Conservation (phyloP, 352 stramenopile genomes). For the Phytophthora cactorum region DNA sequence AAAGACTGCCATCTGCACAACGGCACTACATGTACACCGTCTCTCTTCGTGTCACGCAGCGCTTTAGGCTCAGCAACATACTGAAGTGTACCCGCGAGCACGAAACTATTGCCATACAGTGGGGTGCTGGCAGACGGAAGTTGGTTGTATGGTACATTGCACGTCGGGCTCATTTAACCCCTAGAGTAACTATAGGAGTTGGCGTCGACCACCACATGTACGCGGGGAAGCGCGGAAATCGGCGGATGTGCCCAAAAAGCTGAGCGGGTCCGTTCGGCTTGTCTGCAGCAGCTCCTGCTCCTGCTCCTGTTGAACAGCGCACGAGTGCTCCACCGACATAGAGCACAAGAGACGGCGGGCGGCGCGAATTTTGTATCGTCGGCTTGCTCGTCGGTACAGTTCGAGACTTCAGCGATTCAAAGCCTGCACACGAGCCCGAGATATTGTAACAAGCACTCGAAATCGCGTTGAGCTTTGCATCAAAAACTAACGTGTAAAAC, state of each 20-base stretch:
- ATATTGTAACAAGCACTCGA: constrained; percentile 15
- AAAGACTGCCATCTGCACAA: constrained; percentile 24
- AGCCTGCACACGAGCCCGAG: constrained; percentile 19
- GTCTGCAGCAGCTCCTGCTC: constrained; percentile 17
- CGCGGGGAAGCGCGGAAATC: constrained; percentile 9
- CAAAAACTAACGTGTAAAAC: constrained; percentile 6
- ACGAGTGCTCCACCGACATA: constrained; percentile 11
- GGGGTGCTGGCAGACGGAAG: neutral
- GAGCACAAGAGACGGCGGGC: constrained; percentile 16
- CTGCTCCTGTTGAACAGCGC: constrained; percentile 1
- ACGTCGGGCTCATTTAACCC: constrained; percentile 14
- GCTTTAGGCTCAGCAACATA: constrained; percentile 8
- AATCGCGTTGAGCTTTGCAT: constrained; percentile 22
- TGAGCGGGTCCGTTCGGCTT: constrained; percentile 21
- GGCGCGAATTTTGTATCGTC: constrained; percentile 21
- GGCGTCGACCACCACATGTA: constrained; percentile 16
- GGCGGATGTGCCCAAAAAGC: constrained; percentile 9
- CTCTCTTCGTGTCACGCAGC: constrained; percentile 12
- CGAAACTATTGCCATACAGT: neutral
- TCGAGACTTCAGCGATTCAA: constrained; percentile 20
- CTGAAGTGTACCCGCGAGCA: constrained; percentile 12
- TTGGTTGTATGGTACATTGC: constrained; percentile 6
- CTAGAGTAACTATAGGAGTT: neutral
- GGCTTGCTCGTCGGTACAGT: constrained; percentile 17
- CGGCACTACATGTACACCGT: constrained; percentile 9